A percentile compares a stretch with the other conserved stretches of the same genome.
phyloP scores from a whole-genome alignment of 257 asterid species.

The Phtheirospermum japonicum region DNA sequence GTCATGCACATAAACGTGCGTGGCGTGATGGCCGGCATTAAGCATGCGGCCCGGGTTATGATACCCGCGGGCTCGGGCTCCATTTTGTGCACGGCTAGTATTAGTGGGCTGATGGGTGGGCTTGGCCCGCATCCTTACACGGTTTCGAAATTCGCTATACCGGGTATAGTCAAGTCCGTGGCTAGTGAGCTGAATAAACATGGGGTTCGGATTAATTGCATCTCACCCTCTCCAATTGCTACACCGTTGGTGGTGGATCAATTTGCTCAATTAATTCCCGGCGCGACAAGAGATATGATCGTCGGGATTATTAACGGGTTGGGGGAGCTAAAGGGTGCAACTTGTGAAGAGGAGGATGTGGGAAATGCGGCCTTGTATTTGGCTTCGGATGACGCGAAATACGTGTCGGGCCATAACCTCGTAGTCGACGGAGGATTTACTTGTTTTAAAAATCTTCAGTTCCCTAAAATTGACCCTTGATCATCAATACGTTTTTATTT shows the following conservation, averaged over 20 bases:
- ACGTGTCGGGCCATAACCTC: constrained; percentile 38
- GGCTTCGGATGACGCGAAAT: constrained; percentile 39
- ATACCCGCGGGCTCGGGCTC: constrained; percentile 31
- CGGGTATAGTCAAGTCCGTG: constrained; percentile 29
- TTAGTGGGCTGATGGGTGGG: constrained; percentile 38
- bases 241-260: constrained; percentile 34
- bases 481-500: too few species aligned
- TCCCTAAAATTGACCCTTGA: constrained; percentile 20
- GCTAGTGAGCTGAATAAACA: constrained; percentile 34
- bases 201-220: constrained; percentile 38
- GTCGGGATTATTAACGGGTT: constrained; percentile 25
- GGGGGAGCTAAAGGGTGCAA: constrained; percentile 32
- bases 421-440: constrained; percentile 44
- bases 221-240: constrained; percentile 33
- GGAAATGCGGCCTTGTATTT: constrained; percentile 35
- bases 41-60: constrained; percentile 40
- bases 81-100: constrained; percentile 35
- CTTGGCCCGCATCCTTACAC: constrained; percentile 36
- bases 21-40: constrained; percentile 31
- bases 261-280: constrained; percentile 9
- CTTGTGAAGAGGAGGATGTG: constrained; percentile 36
- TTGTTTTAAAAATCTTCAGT: constrained; percentile 31
- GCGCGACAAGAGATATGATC: constrained; percentile 16
- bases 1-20: constrained; percentile 36
- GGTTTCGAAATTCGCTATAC: constrained; percentile 31